Evolutionary conservation across 169 alveolate species (phyloP).

Genomic region (Perkinsus marinus): DNA sequence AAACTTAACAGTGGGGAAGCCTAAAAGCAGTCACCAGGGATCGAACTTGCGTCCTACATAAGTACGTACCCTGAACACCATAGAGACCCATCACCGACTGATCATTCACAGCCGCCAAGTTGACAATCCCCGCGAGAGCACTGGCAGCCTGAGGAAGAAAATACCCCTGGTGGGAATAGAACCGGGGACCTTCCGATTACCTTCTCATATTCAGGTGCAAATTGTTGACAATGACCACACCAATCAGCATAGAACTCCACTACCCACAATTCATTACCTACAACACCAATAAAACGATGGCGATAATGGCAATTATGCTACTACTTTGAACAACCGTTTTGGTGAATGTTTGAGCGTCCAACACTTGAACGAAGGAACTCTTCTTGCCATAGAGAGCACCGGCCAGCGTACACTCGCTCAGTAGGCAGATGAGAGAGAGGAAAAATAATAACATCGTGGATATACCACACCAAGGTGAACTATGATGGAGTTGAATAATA

Average conservation of each 20-base stretch:
- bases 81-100: conserved; percentile 37
- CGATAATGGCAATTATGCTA: too few species aligned
- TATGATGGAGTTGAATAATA: not conserved
- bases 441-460: not conserved
- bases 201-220: conserved; percentile 46
- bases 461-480: not conserved
- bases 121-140: conserved; percentile 21
- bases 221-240: conserved; percentile 38
- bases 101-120: conserved; percentile 38
- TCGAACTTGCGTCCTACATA: not conserved
- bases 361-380: not conserved
- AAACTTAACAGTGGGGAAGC: conserved; percentile 75
- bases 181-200: conserved; percentile 5
- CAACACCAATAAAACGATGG: too few species aligned
- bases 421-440: too few species aligned
- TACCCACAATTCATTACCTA: conserved; percentile 13
- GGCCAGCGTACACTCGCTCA: not conserved
- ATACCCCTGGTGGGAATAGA: not conserved
- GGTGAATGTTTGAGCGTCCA: not conserved
- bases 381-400: not conserved
- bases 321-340: not conserved
- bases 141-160: conserved; percentile 1
- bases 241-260: conserved; percentile 80
- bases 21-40: not conserved
- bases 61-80: conserved; percentile 54